Conservation (phyloP, 306 rosid species). For the Dalbergia oliveri region DNA sequence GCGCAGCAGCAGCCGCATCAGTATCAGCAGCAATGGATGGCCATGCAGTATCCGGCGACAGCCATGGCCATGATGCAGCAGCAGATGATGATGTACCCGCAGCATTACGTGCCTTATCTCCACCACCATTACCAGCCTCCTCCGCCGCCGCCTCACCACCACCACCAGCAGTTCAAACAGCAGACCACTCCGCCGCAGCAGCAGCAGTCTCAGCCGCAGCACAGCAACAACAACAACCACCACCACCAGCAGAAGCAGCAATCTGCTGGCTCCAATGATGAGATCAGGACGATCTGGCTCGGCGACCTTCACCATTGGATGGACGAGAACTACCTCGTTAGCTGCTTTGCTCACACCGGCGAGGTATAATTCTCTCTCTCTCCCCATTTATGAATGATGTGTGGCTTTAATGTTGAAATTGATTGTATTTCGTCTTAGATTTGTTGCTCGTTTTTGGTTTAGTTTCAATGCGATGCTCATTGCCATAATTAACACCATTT, state of each 20-base stretch:
- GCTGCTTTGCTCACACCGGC: slow-evolving; percentile 82
- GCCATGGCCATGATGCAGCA: slow-evolving; percentile 99
- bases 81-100: slow-evolving; percentile 97
- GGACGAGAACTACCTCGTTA: slow-evolving; percentile 83
- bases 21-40: slow-evolving; percentile 88
- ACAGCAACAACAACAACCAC: slow-evolving; percentile 21
- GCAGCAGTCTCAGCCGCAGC: slow-evolving; percentile 40
- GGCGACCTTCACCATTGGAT: slow-evolving; percentile 96
- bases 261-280: slow-evolving; percentile 60
- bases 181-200: slow-evolving; percentile 45
- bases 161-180: slow-evolving; percentile 47
- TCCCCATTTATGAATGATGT: not conserved
- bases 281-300: slow-evolving; percentile 92
- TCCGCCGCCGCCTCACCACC: slow-evolving; percentile 52
- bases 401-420: not conserved
- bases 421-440: not conserved
- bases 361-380: slow-evolving; percentile 55
- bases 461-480: slow-evolving; percentile 1
- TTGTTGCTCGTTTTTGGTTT: slow-evolving; percentile 15
- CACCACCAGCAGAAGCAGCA: slow-evolving; percentile 50
- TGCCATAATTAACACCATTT: not conserved
- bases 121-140: slow-evolving; percentile 61
- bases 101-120: slow-evolving; percentile 75
- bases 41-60: slow-evolving; percentile 91
- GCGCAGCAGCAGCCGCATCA: slow-evolving; percentile 62